phyloP scores from a whole-genome alignment of 257 asterid species.

The Pogostemon cablin region DNA sequence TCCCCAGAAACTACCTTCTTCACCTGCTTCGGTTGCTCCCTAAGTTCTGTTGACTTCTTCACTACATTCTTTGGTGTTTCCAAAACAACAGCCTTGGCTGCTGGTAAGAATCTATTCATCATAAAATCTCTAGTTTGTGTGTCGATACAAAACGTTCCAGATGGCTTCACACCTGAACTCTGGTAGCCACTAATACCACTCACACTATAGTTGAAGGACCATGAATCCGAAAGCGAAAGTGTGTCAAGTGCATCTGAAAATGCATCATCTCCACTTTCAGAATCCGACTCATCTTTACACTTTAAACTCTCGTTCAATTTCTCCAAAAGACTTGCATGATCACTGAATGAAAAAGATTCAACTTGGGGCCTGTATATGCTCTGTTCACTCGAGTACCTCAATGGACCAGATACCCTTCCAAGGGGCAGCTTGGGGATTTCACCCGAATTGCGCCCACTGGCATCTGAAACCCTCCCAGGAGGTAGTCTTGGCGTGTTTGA shows the following conservation, averaged over 20 bases:
- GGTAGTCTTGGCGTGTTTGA: slow-evolving; percentile 69
- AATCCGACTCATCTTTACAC: slow-evolving; percentile 57
- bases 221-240: slow-evolving; percentile 55
- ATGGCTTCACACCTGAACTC: slow-evolving; percentile 51
- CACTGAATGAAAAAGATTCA: slow-evolving; percentile 51
- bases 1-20: slow-evolving; percentile 57
- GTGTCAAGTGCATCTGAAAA: slow-evolving; percentile 64
- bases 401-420: slow-evolving; percentile 41
- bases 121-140: slow-evolving; percentile 73
- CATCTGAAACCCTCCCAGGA: slow-evolving; percentile 58
- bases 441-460: slow-evolving; percentile 49
- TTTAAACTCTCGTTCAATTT: slow-evolving; percentile 64
- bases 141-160: slow-evolving; percentile 62
- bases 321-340: slow-evolving; percentile 78
- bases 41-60: slow-evolving; percentile 48
- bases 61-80: slow-evolving; percentile 64
- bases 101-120: slow-evolving; percentile 90
- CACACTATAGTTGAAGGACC: slow-evolving; percentile 61
- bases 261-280: slow-evolving; percentile 52
- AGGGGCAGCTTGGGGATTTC: slow-evolving; percentile 49
- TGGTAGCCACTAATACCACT: slow-evolving; percentile 72
- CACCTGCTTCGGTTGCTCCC: slow-evolving; percentile 51
- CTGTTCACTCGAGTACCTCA: slow-evolving; percentile 59
- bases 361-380: slow-evolving; percentile 44
- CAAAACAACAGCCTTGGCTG: slow-evolving; percentile 82